phyloP scores from a whole-genome alignment of 805 yeast genomes.

The Candida ulmi region DNA sequence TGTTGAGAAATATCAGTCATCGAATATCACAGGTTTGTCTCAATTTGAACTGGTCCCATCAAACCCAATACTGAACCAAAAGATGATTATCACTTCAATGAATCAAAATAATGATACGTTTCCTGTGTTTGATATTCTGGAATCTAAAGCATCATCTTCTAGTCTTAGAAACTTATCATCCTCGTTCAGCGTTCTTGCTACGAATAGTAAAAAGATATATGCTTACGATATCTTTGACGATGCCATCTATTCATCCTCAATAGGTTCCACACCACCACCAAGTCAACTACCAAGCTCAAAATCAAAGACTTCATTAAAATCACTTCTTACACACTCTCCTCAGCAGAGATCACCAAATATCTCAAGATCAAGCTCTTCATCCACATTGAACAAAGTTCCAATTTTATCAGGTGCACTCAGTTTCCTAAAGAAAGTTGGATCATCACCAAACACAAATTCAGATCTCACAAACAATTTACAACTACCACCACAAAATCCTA shows the following conservation, averaged over 20 bases:
- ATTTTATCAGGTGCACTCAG: conserved; percentile 18
- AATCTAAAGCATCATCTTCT: not conserved
- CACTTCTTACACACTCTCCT: not conserved
- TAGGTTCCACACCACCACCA: conserved; percentile 5
- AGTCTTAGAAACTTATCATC: conserved; percentile 6
- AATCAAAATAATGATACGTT: not conserved
- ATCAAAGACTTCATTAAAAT: not conserved
- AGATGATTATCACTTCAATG: conserved; percentile 36
- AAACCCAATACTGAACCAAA: conserved; percentile 42
- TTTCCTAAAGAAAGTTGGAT: conserved; percentile 18
- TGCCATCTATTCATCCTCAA: conserved; percentile 40
- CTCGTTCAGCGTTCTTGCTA: conserved; percentile 10
- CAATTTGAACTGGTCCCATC: conserved; percentile 19
- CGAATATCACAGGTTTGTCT: not conserved
- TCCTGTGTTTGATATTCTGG: too few relatives aligned
- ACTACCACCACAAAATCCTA: not conserved
- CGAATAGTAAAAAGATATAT: conserved; percentile 35
- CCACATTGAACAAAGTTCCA: conserved; percentile 18
- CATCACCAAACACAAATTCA: conserved; percentile 1
- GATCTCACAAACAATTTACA: not conserved
- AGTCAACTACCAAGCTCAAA: conserved; percentile 3
- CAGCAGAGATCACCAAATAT: conserved; percentile 5
- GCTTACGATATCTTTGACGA: conserved; percentile 65
- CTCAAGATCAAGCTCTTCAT: conserved; percentile 10
- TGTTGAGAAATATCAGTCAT: conserved; percentile 2